Evolutionary conservation across 2,329 filamentous ascomycete species (phyloP).

Genomic region (Coniochaeta prunicola): DNA sequence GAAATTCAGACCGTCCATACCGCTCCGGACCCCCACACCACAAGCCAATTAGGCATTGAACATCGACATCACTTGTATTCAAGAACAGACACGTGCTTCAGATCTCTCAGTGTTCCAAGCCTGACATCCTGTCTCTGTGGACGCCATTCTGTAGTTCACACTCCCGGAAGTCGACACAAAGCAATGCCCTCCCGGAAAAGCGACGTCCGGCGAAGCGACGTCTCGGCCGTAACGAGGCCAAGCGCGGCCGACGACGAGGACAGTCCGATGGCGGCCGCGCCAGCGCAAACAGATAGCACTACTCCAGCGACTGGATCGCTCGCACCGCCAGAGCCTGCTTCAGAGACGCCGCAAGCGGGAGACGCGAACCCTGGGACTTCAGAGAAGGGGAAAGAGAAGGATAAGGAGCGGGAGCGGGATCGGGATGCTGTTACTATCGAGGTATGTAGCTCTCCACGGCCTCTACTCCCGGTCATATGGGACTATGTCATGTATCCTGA

Average conservation of each 20-base stretch:
- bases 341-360: slow-evolving; percentile 4
- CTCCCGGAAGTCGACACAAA: not conserved
- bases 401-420: slow-evolving; percentile 27
- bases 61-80: not conserved
- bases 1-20: not conserved
- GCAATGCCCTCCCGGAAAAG: slow-evolving; percentile 51
- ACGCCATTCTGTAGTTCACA: not conserved
- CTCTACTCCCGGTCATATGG: not conserved
- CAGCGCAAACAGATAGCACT: not conserved
- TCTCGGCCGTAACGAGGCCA: slow-evolving; percentile 30
- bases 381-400: slow-evolving; percentile 15
- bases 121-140: not conserved
- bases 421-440: slow-evolving; percentile 44
- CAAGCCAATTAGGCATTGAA: not conserved
- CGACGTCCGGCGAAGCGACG: slow-evolving; percentile 35
- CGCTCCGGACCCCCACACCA: not conserved
- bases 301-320: not conserved
- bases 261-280: slow-evolving; percentile 7
- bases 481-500: not conserved
- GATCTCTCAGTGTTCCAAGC: not conserved
- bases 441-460: slow-evolving; percentile 26
- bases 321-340: not conserved
- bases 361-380: slow-evolving; percentile 11
- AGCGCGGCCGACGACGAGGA: slow-evolving; percentile 28
- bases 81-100: not conserved